Evolutionary conservation across 441 rosid genomes (phyloP).

Genomic region (Populus hybrid): DNA sequence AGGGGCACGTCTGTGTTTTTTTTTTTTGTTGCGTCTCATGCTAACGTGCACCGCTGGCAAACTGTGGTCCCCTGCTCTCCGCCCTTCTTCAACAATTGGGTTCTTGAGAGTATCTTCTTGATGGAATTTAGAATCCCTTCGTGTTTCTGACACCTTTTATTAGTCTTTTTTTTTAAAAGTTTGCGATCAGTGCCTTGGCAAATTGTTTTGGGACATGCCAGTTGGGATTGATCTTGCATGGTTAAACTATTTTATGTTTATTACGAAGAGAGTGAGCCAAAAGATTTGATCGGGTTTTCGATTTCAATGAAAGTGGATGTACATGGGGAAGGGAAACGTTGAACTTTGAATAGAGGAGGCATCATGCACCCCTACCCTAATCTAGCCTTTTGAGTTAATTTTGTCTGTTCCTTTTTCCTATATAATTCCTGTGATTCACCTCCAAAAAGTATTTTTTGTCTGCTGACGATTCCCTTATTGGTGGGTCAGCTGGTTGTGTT

Average conservation of each 20-base stretch:
- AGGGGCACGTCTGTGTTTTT: constrained; percentile 8
- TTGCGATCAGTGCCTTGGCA: background rate
- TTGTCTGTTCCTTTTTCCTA: constrained; percentile 22
- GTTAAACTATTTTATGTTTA: background rate
- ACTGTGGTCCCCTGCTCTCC: background rate
- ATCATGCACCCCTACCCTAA: background rate
- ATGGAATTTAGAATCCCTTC: background rate
- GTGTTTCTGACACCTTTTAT: background rate
- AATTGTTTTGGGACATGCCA: background rate
- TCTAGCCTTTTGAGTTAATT: constrained; percentile 21
- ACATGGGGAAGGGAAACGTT: constrained; percentile 5
- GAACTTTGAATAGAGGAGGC: background rate
- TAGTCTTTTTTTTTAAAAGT: background rate
- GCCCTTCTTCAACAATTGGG: background rate
- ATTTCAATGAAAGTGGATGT: background rate
- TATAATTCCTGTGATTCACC: constrained; percentile 37
- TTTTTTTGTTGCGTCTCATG: background rate
- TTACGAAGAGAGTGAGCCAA: background rate
- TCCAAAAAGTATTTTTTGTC: constrained; percentile 43
- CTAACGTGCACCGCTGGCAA: constrained; percentile 16
- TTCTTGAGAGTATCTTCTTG: background rate
- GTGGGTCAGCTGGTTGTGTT: constrained; percentile 16
- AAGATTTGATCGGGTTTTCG: background rate
- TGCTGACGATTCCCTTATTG: constrained; percentile 20
- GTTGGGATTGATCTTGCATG: background rate